phyloP scores from a whole-genome alignment of 768 basidiomycete species.

The Crepidotus variabilis region DNA sequence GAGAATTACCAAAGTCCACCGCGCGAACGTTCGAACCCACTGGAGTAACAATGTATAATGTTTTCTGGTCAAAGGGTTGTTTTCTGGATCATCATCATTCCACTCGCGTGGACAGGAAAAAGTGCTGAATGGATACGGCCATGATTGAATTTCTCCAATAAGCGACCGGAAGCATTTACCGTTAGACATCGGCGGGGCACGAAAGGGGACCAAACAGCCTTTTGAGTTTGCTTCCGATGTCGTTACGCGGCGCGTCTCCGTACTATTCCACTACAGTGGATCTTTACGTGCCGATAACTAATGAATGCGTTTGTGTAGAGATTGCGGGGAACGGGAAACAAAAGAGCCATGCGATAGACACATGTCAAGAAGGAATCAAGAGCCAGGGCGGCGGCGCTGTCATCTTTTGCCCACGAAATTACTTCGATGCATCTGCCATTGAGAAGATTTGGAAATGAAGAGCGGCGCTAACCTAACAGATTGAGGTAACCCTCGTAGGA shows the following conservation, averaged over 20 bases:
- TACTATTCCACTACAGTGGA: background rate
- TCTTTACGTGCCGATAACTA: background rate
- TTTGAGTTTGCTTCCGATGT: background rate
- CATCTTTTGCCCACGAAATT: background rate
- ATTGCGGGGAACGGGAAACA: slow-evolving; percentile 1
- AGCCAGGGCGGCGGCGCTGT: background rate
- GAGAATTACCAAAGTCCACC: background rate
- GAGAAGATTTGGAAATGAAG: background rate
- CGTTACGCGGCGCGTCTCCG: background rate
- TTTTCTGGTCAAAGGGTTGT: background rate
- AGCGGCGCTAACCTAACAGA: no score
- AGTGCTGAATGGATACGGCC: background rate
- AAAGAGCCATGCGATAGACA: slow-evolving; percentile 11
- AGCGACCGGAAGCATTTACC: background rate
- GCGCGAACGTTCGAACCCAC: background rate
- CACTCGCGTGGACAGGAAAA: background rate
- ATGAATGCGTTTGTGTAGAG: background rate
- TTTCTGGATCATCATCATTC: background rate
- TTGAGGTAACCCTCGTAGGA: no score
- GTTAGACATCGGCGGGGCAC: background rate
- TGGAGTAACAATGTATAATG: background rate
- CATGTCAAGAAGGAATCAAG: slow-evolving; percentile 9
- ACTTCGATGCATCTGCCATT: slow-evolving; percentile 1
- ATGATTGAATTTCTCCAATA: background rate
- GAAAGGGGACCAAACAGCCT: background rate